These are phyloP conservation scores for Penicillium sp. DNA, from an alignment of 2,329 filamentous ascomycete species.

Conservation along the genomic window DNA sequence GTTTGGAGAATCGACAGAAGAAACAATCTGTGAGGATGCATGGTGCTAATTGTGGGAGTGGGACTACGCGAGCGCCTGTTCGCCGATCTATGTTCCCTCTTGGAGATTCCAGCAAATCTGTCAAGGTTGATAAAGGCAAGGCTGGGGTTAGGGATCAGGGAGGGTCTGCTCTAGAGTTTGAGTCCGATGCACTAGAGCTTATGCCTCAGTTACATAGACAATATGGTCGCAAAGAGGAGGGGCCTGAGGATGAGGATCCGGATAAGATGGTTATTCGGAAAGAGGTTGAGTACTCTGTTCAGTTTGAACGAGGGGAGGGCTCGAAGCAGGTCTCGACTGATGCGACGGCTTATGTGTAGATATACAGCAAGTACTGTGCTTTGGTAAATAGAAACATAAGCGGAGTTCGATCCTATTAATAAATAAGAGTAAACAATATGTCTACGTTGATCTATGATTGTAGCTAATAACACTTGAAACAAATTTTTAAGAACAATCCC, in stretches of 20 bases:
- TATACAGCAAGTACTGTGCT: neutral
- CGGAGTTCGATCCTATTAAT: neutral
- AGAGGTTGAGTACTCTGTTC: conserved; percentile 32
- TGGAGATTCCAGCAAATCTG: neutral
- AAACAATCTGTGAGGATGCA: neutral
- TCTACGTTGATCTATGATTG: neutral
- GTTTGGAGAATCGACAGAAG: neutral
- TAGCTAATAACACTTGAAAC: neutral
- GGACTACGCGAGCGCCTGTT: neutral
- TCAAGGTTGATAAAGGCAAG: neutral
- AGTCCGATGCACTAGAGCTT: conserved; percentile 18
- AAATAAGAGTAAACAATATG: neutral
- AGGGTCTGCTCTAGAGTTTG: neutral
- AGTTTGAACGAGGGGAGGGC: conserved; percentile 23
- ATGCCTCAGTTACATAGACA: conserved; percentile 10
- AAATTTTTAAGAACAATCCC: neutral
- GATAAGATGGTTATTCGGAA: conserved; percentile 36
- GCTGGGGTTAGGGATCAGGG: neutral
- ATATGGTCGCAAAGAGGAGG: conserved; percentile 5
- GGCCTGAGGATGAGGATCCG: conserved; percentile 13
- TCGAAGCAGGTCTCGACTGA: conserved; percentile 11
- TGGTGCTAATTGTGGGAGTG: neutral
- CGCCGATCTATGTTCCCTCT: conserved; percentile 18
- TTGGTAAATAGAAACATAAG: neutral
- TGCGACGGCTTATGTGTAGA: conserved; percentile 20